Evolutionary conservation across 1,284 basidiomycete species (phyloP), one percentile per base, ranked within the genome.

Genomic region (Sutorius eximius): DNA sequence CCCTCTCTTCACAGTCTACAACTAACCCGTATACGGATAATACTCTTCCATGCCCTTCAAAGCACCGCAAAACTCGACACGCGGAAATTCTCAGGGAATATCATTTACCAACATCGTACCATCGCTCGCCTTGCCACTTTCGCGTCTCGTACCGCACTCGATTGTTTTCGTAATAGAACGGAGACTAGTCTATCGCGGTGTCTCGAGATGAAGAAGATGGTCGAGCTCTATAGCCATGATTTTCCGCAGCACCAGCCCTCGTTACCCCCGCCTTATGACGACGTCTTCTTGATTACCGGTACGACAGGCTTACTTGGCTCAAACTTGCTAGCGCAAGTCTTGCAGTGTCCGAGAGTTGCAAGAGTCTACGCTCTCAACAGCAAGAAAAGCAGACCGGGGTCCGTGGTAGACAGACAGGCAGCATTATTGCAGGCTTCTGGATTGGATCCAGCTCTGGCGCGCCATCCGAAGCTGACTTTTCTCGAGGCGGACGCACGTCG

Each of bases 1-100:
- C 30, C 15, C 12, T 36, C n/a, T 27, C 15, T 52, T 13, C 13
- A 0, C 29, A 79, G 79, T 59, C 55, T 78, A 24, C 74, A 75
- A 58, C 78, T 74, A 4, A 76, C 74, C 0, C 73, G 73, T 63
- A 77, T 80, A 29, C 71, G 75, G 9, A 74, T 74, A 50, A 68
- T 71, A 5, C 61, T 80, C 37, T 56, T 75, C 5, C 61, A 64
- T 3, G 72, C 70, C 9, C 57, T 77, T 5, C 61, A 64, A 12
- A 60, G 47, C 8, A 59, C 60, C 4, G 56, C 53, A 3, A 58
- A 60, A 30, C n/a, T 43, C n/a, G 57, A 58, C 36, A 63, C 45
- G 22, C 50, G 49, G 34, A 57, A 49, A 24, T 32, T 58, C 38
- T 48, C 32, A 5, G 68, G 53, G 20, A 73, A 67, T 45, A 61